A percentile compares a stretch with the other conserved stretches of the same genome.
phyloP scores from a whole-genome alignment of 805 yeast species.

The Myxozyma kluyveri region DNA sequence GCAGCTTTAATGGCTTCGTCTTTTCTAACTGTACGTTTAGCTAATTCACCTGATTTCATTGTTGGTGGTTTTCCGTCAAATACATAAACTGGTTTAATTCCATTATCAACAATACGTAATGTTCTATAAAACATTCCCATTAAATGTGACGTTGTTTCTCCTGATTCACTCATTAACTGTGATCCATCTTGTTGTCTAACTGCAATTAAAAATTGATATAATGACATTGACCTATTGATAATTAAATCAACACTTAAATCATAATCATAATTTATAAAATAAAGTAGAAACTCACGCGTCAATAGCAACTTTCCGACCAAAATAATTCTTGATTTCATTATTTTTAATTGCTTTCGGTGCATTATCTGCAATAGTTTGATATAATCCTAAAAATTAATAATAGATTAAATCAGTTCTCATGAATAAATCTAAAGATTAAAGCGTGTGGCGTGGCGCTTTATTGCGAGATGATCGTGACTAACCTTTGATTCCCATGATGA shows the following conservation, averaged over 20 bases:
- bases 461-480: conserved; percentile 19
- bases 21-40: conserved; percentile 74
- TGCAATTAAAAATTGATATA: conserved; percentile 92
- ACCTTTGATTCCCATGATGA: conserved; percentile 53
- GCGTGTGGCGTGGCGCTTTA: background rate
- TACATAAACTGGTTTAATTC: conserved; percentile 94
- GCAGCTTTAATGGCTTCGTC: conserved; percentile 78
- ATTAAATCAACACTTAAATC: conserved; percentile 12
- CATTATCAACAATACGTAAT: conserved; percentile 79
- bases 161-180: conserved; percentile 79
- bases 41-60: conserved; percentile 87
- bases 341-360: conserved; percentile 79
- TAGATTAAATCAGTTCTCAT: too few relatives aligned
- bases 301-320: conserved; percentile 96
- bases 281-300: conserved; percentile 40
- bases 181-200: conserved; percentile 97
- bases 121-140: conserved; percentile 98
- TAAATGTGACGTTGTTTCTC: conserved; percentile 89
- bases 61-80: conserved; percentile 98
- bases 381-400: too few relatives aligned
- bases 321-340: conserved; percentile 76
- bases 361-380: conserved; percentile 81
- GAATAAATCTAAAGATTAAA: background rate
- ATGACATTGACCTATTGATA: conserved; percentile 80
- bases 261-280: background rate